A percentile compares a stretch with the other conserved stretches of the same genome.
phyloP scores from a whole-genome alignment of 1,139 yeast genomes.

The Yamadazyma sp. region DNA sequence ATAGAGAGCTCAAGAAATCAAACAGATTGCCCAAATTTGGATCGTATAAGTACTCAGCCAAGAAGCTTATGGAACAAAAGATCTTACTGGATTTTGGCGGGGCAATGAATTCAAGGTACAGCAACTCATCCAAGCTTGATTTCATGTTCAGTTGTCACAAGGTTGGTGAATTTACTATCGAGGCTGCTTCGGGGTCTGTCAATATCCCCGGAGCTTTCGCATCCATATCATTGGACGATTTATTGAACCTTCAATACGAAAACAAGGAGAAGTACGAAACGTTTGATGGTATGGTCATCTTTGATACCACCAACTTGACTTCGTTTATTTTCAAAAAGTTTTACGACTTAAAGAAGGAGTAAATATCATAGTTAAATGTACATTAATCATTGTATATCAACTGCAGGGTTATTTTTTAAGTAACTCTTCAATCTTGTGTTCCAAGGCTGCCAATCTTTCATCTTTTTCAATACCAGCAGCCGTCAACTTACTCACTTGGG shows the following conservation, averaged over 20 bases:
- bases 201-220: constrained; percentile 53
- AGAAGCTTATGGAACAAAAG: constrained; percentile 72
- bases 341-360: constrained; percentile 46
- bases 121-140: constrained; percentile 62
- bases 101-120: constrained; percentile 36
- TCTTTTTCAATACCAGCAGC: constrained; percentile 62
- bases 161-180: constrained; percentile 71
- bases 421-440: constrained; percentile 41
- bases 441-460: constrained; percentile 49
- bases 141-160: constrained; percentile 77
- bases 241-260: constrained; percentile 68
- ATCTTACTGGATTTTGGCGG: constrained; percentile 62
- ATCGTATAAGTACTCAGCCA: constrained; percentile 77
- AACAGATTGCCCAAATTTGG: constrained; percentile 79
- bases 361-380: constrained; percentile 8
- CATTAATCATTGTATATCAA: constrained; percentile 5
- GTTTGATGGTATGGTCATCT: constrained; percentile 65
- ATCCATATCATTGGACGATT: constrained; percentile 61
- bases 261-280: constrained; percentile 48
- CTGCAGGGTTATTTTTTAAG: constrained; percentile 31
- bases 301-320: constrained; percentile 64
- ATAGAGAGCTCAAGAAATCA: constrained; percentile 64
- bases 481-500: constrained; percentile 51
- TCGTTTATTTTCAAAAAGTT: constrained; percentile 73
- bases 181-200: constrained; percentile 50